These are phyloP conservation scores for Xylaria sp. DNA, from an alignment of 2,329 filamentous ascomycete genomes.

Conservation along the genomic window DNA sequence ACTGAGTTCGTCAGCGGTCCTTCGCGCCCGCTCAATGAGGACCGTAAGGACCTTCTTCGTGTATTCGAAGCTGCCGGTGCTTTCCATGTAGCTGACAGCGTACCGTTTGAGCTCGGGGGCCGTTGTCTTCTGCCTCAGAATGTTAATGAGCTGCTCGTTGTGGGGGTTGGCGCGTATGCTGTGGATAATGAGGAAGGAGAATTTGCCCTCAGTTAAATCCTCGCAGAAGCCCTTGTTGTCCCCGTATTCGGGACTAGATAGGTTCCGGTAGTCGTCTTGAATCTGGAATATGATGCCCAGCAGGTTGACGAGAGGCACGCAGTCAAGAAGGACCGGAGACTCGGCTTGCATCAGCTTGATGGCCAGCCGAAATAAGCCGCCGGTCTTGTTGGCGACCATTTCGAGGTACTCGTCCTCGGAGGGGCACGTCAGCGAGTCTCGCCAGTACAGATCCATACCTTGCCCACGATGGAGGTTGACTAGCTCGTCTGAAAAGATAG, in stretches of 20 bases:
- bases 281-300: conserved; percentile 91
- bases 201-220: conserved; percentile 96
- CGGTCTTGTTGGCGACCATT: conserved; percentile 93
- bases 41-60: conserved; percentile 74
- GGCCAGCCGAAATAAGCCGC: conserved; percentile 84
- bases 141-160: conserved; percentile 87
- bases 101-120: conserved; percentile 92
- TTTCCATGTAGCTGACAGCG: conserved; percentile 90
- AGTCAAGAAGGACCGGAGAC: conserved; percentile 68
- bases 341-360: conserved; percentile 91
- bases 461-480: conserved; percentile 87
- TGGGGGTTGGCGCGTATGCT: conserved; percentile 81
- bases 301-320: conserved; percentile 84
- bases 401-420: conserved; percentile 92
- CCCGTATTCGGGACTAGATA: conserved; percentile 78
- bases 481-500: conserved; percentile 83
- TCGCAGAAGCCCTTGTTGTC: conserved; percentile 94
- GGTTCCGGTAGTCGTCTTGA: conserved; percentile 92
- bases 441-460: conserved; percentile 92
- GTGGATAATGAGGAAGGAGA: conserved; percentile 95
- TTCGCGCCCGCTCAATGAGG: conserved; percentile 71
- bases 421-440: conserved; percentile 84
- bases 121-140: conserved; percentile 87
- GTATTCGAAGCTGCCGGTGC: conserved; percentile 89
- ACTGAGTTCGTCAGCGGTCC: conserved; percentile 73